These are phyloP conservation scores for Pyronema omphalodes DNA, from an alignment of 495 filamentous ascomycete genomes.

Conservation along the genomic window DNA sequence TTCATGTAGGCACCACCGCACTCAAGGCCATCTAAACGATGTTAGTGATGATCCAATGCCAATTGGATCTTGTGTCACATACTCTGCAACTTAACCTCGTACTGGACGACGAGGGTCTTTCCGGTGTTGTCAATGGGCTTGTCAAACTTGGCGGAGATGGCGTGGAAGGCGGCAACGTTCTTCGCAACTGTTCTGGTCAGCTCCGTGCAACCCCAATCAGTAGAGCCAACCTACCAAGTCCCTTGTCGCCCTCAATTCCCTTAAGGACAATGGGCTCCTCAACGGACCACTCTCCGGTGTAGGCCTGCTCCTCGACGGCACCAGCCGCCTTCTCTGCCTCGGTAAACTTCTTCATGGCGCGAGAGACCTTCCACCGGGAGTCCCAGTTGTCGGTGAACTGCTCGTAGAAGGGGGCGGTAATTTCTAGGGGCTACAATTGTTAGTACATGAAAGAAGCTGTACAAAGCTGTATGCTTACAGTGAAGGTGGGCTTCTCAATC, in stretches of 20 bases:
- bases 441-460: neutral
- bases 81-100: constrained; percentile 99
- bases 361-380: constrained; percentile 72
- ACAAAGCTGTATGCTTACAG: constrained; percentile 38
- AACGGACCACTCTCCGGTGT: constrained; percentile 88
- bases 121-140: constrained; percentile 94
- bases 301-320: constrained; percentile 89
- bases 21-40: constrained; percentile 60
- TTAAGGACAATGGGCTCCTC: constrained; percentile 87
- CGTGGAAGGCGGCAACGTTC: constrained; percentile 91
- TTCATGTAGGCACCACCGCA: constrained; percentile 99
- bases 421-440: constrained; percentile 48
- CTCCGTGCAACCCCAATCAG: neutral
- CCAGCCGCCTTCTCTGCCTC: constrained; percentile 45
- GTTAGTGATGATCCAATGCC: constrained; percentile 11
- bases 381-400: constrained; percentile 97
- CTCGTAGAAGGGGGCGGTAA: constrained; percentile 92
- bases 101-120: constrained; percentile 92
- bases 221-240: constrained; percentile 34
- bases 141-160: constrained; percentile 96
- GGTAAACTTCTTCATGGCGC: constrained; percentile 59
- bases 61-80: constrained; percentile 26
- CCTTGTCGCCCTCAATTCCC: constrained; percentile 90
- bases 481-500: constrained; percentile 64
- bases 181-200: constrained; percentile 46